Percentiles rank a stretch among this genome's conserved stretches.
Evolutionary conservation across 371 early-diverging fungal species (phyloP).

Genomic region (Mucor sp.): DNA sequence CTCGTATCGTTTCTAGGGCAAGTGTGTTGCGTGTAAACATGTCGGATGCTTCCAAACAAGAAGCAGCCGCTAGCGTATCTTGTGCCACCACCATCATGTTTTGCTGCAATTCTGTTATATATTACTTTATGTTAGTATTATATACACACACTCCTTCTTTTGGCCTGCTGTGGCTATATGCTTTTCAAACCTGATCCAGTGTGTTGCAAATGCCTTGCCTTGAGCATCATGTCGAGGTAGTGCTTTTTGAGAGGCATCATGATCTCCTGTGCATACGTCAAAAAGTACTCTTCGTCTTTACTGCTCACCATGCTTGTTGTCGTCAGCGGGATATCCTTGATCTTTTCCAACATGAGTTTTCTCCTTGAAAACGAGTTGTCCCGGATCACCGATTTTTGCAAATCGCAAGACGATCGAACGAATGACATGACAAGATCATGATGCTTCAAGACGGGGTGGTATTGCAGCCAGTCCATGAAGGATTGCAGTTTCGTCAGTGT

Average conservation of each 20-base stretch:
- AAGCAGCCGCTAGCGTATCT: neutral
- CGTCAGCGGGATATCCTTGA: constrained; percentile 21
- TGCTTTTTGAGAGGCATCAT: constrained; percentile 28
- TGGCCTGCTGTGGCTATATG: too few species aligned
- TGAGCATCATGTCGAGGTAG: neutral
- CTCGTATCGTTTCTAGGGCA: constrained; percentile 13
- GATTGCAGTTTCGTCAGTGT: constrained; percentile 35
- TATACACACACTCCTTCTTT: too few species aligned
- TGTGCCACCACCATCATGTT: neutral
- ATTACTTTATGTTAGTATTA: too few species aligned
- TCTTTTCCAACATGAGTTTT: constrained; percentile 36
- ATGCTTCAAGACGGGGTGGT: constrained; percentile 45
- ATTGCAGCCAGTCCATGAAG: constrained; percentile 51
- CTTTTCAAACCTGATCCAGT: constrained; percentile 24
- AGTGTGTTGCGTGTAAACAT: constrained; percentile 5
- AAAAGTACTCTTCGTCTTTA: constrained; percentile 39
- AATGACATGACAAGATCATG: constrained; percentile 56
- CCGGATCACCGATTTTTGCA: constrained; percentile 30
- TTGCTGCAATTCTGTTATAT: constrained; percentile 6
- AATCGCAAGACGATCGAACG: constrained; percentile 32
- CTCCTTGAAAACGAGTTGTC: constrained; percentile 37
- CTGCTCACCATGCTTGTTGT: constrained; percentile 2
- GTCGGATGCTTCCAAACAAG: neutral
- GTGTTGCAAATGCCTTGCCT: constrained; percentile 9
- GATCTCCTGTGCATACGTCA: constrained; percentile 30